Evolutionary conservation across 176 grass and related monocot species (phyloP), one percentile per base, ranked within the genome.

Genomic region (Raddia guianensis): DNA sequence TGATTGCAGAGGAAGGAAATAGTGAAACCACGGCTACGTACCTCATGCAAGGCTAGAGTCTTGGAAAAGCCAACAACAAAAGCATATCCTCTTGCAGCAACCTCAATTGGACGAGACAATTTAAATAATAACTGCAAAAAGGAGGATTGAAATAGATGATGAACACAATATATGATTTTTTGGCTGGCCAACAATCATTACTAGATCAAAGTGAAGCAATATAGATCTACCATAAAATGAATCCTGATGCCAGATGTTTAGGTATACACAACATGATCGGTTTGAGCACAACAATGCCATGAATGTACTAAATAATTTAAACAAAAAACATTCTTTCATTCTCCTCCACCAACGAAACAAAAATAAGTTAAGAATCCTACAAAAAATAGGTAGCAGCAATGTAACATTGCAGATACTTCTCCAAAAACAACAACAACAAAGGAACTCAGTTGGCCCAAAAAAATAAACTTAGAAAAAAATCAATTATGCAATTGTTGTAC

Each of bases 61-160:
- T 95, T 95, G 84, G 96, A 99, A 84, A 93, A 95, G 82, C 82
- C 67, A 73, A 99, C 92, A 52, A 95, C 89, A 77, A 99, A 95
- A 61, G 92, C 62, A 87, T 93, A 85, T 58, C 96, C 96, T 77
- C 96, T 95, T 45, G 93, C 88, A 88, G 93, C 90, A 83, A 95
- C 90, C 89, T 99, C 96, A 68, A 93, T 53, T 16, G 96, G 85
- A 8, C 92, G 92, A 74, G 73, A 80, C 68, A 99, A 72, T 85
- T 93, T 95, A 86, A 95, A 99, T 74, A 99, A 86, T 70, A 99
- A 75, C 96, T 99, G 92, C 83, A 91, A 78, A 83, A 84, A 51
- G 55, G 37, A 66, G 34, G 47, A 73, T 88, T 16, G 16, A 70
- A 83, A 78, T 44, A 79, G 74, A 63, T 73, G 60, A 71, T 76